phyloP scores from a whole-genome alignment of 805 yeast genomes.

The Ogataea pini region DNA sequence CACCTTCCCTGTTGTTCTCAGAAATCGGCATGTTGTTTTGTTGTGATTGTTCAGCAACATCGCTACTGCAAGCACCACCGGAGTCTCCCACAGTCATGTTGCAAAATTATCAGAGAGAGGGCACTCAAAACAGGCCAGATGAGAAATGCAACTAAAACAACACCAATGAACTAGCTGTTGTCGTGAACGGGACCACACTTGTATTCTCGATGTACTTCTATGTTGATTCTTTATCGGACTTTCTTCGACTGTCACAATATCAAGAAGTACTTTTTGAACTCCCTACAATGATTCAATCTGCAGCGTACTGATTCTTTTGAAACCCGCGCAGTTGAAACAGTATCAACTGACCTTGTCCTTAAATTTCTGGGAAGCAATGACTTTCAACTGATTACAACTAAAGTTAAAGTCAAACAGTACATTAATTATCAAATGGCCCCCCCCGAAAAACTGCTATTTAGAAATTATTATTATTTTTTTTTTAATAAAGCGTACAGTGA shows the following conservation, averaged over 20 bases:
- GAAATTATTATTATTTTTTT: constrained; percentile 1
- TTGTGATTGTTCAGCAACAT: not conserved
- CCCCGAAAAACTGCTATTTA: constrained; percentile 5
- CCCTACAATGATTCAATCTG: not conserved
- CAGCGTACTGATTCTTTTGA: not conserved
- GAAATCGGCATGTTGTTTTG: not conserved
- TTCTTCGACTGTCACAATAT: not conserved
- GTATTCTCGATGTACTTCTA: too few species aligned
- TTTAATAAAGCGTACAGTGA: not conserved
- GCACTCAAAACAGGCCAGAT: not conserved
- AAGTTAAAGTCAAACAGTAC: not conserved
- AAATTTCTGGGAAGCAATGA: not conserved
- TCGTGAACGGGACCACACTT: too few species aligned
- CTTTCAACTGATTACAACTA: not conserved
- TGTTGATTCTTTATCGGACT: not conserved
- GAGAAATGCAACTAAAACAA: too few species aligned
- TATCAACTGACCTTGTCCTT: not conserved
- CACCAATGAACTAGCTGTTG: too few species aligned
- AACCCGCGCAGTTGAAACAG: not conserved
- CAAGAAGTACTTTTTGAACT: not conserved
- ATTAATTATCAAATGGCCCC: not conserved
- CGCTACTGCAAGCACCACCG: not conserved
- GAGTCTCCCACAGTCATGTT: constrained; percentile 1
- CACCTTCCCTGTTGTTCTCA: constrained; percentile 10
- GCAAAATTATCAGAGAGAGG: not conserved